Evolutionary conservation across 2,329 filamentous ascomycete species (phyloP).

Genomic region (Diplodia mutila): DNA sequence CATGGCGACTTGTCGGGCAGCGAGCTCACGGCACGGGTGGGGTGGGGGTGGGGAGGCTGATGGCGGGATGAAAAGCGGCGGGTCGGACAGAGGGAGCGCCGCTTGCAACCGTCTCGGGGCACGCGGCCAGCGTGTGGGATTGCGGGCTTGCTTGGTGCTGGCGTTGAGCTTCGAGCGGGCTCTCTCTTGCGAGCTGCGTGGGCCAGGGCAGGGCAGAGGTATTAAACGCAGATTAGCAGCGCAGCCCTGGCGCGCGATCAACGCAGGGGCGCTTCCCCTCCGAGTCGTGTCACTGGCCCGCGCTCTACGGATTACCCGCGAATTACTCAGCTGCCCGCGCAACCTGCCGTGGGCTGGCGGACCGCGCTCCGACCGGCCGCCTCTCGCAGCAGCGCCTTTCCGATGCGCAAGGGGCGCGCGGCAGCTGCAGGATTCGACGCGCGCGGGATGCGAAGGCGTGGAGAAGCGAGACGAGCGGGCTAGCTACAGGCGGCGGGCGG

Average conservation of each 20-base stretch:
- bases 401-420: background rate
- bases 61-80: no score
- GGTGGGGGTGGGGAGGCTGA: background rate
- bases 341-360: background rate
- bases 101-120: background rate
- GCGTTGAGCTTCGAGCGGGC: background rate
- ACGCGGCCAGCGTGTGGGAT: background rate
- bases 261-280: background rate
- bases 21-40: background rate
- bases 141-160: background rate
- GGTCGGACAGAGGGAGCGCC: no score
- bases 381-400: background rate
- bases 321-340: background rate
- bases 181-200: background rate
- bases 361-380: background rate
- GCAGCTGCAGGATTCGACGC: background rate
- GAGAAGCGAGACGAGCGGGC: background rate
- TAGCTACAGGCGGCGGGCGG: background rate
- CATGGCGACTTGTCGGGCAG: background rate
- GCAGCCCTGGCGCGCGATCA: slow-evolving; percentile 2
- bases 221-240: slow-evolving; percentile 21
- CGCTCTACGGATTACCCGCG: no score
- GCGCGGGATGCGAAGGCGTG: background rate
- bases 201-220: slow-evolving; percentile 19
- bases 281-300: slow-evolving; percentile 11